These are phyloP conservation scores for Boletus fagicola DNA, from an alignment of 768 basidiomycete species.

Conservation along the genomic window DNA sequence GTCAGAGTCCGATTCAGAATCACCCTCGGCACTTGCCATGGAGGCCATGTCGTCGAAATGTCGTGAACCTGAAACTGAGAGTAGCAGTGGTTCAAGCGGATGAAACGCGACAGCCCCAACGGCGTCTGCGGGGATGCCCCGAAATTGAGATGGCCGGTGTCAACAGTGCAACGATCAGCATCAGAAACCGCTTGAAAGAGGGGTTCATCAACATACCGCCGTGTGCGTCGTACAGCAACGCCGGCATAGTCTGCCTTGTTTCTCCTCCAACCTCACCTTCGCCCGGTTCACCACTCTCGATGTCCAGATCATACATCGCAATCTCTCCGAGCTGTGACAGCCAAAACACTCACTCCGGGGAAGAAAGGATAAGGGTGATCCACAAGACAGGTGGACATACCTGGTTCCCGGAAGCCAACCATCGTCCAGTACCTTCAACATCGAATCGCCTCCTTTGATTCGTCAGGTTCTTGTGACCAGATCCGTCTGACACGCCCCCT, in stretches of 20 bases:
- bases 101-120: constrained; percentile 75
- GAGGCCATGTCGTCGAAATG: constrained; percentile 44
- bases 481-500: background rate
- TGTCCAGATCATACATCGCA: constrained; percentile 53
- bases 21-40: background rate
- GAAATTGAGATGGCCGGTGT: background rate
- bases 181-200: background rate
- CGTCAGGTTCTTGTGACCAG: constrained; percentile 34
- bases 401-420: constrained; percentile 66
- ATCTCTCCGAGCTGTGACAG: constrained; percentile 53
- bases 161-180: background rate
- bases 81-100: constrained; percentile 53
- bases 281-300: background rate
- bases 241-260: constrained; percentile 25
- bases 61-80: constrained; percentile 78
- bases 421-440: constrained; percentile 64
- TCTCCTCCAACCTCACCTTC: constrained; percentile 5
- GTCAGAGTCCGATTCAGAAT: constrained; percentile 20
- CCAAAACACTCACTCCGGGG: background rate
- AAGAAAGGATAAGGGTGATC: background rate
- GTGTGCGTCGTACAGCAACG: constrained; percentile 51
- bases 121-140: constrained; percentile 48
- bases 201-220: constrained; percentile 41
- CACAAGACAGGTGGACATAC: constrained; percentile 37
- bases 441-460: constrained; percentile 84